Evolutionary conservation across 345 rosid genomes (phyloP).

Genomic region (Populus simonii): DNA sequence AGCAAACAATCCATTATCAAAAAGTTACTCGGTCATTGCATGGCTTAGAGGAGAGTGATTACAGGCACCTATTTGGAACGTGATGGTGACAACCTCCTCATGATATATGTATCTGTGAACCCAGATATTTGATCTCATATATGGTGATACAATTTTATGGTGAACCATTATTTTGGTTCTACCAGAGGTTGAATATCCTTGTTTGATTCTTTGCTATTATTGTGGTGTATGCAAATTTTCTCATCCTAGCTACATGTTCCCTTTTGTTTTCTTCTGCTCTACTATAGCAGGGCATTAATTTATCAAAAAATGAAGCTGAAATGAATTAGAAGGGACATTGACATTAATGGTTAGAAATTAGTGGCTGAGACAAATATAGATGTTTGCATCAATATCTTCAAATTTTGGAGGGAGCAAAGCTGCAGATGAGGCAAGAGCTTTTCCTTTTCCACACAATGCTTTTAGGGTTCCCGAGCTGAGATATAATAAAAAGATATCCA

Average conservation of each 20-base stretch:
- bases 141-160: background rate
- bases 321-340: too few species aligned
- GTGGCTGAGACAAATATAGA: too few species aligned
- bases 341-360: too few species aligned
- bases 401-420: background rate
- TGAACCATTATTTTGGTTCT: background rate
- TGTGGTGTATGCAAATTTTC: background rate
- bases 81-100: conserved; percentile 5
- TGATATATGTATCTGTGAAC: conserved; percentile 15
- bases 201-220: background rate
- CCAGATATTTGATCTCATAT: conserved; percentile 9
- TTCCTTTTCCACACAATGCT: conserved; percentile 31
- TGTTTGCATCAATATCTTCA: background rate
- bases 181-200: background rate
- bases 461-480: conserved; percentile 13
- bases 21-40: background rate
- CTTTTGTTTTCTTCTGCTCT: background rate
- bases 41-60: conserved; percentile 3
- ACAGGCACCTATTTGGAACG: conserved; percentile 4
- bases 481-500: conserved; percentile 28
- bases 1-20: conserved; percentile 12
- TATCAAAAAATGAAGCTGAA: too few species aligned
- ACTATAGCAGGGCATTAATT: too few species aligned
- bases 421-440: conserved; percentile 20
- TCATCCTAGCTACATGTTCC: background rate